Conservation (phyloP, 2,329 filamentous ascomycete genomes). For the Neofusicoccum ribis region DNA sequence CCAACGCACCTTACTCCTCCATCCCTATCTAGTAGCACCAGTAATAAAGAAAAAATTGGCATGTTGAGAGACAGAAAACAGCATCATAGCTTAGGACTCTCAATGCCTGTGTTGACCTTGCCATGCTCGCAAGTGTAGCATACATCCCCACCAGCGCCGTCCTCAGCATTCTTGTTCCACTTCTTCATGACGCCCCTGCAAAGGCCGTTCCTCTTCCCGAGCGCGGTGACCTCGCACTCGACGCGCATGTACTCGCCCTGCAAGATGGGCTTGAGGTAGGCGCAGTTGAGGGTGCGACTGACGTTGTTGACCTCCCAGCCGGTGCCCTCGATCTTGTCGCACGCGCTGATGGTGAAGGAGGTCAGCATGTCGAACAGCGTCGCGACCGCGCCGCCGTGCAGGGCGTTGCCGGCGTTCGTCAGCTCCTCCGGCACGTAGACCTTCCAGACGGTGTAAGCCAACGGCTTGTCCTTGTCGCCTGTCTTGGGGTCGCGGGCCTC, state of each 20-base stretch:
- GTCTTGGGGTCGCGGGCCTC: conserved; percentile 29
- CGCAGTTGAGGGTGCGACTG: conserved; percentile 45
- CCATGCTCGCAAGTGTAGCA: conserved; percentile 42
- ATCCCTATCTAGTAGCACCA: too few relatives aligned
- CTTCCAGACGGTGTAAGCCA: conserved; percentile 43
- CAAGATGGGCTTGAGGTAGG: conserved; percentile 45
- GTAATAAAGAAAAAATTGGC: too few relatives aligned
- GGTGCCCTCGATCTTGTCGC: conserved; percentile 28
- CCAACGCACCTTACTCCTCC: too few relatives aligned
- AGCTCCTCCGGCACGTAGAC: conserved; percentile 47
- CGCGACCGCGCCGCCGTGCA: conserved; percentile 57
- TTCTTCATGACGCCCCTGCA: conserved; percentile 42
- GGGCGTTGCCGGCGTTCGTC: conserved; percentile 49
- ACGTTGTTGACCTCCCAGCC: conserved; percentile 50
- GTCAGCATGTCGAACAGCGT: conserved; percentile 58
- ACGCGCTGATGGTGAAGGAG: conserved; percentile 38
- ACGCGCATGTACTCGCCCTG: conserved; percentile 43
- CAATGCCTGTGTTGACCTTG: conserved; percentile 28
- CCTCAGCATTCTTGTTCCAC: conserved; percentile 27
- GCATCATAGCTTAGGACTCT: conserved; percentile 4
- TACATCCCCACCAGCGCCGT: conserved; percentile 37
- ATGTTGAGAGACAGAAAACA: too few relatives aligned
- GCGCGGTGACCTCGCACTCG: conserved; percentile 47
- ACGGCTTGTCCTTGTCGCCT: conserved; percentile 27
- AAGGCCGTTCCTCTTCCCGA: conserved; percentile 44